Base-by-base conservation (phyloP, 129 eudicot species). In the Flaveria ramosissima region DNA sequence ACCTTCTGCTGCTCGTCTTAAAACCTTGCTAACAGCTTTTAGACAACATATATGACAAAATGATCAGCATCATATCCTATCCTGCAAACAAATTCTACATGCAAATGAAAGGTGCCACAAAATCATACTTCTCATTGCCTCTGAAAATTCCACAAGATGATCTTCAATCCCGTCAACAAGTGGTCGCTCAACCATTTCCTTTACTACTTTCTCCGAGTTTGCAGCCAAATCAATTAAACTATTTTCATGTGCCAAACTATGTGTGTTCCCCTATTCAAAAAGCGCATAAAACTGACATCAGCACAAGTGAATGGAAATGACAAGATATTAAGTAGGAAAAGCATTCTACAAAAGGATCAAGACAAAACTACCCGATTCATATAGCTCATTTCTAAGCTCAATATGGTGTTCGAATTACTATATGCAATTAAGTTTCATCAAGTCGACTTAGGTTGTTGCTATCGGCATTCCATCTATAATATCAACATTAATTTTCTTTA, bases 111-210 rank as follows among this genome's bases (percentile, higher is more conserved):
- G 66, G n/a, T 53, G 52, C 9, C 26, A n/a, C 23, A 27, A 9
- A 68, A 46, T 50, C 79, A 51, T 85, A 88, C 97, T 91, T 83
- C 92, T 83, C 85, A 88, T 64, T 73, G 97, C 89, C 85, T 88
- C 97, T 8, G 94, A 86, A 76, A 88, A 91, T 82, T 91, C 97
- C 43, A 88, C 55, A 63, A 86, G 92, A 86, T 91, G 88, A 77
- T 88, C 90, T 36, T 88, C 97, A 13, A 77, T 83, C 80, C 91
- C 97, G 30, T 88, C 84, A 75, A 83, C 75, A 72, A 61, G 71
- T 68, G 92, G 84, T 50, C 73, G 89, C 55, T 82, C 80, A 65
- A 79, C 73, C 48, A 91, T 55, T 59, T 91, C 93, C 61, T 82
- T 81, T 53, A 88, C 82, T 20, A 82, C 84, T 83, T 83, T 88